Evolutionary conservation across 805 yeast species (phyloP).

Genomic region (Lipomyces oligophaga): DNA sequence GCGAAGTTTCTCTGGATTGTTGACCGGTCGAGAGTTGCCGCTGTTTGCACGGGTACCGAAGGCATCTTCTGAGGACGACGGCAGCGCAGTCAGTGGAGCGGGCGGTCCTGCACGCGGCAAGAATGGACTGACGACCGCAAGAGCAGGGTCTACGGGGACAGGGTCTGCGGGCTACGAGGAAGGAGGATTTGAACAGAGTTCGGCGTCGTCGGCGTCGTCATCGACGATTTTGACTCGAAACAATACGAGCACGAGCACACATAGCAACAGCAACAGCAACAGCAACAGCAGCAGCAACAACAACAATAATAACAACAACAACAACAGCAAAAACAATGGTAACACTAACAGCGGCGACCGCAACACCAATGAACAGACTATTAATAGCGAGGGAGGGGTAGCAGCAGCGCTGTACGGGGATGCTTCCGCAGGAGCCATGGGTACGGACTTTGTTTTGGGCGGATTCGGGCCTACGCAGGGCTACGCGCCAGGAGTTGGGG

Average conservation of each 20-base stretch:
- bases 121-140: too few species aligned
- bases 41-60: background rate
- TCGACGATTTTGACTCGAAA: background rate
- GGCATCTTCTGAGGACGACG: too few species aligned
- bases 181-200: background rate
- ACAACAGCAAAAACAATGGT: background rate
- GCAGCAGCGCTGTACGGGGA: too few species aligned
- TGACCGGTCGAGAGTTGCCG: background rate
- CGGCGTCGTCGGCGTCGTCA: background rate
- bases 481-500: background rate
- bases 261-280: conserved; percentile 10
- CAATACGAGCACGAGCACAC: background rate
- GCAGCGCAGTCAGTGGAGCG: too few species aligned
- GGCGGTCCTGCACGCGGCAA: too few species aligned
- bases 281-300: conserved; percentile 7
- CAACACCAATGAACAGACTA: background rate
- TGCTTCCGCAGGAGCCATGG: background rate
- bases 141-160: too few species aligned
- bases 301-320: background rate
- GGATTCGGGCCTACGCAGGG: background rate
- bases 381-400: background rate
- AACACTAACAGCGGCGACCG: background rate
- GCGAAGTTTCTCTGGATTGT: conserved; percentile 1
- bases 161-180: background rate
- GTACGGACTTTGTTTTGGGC: background rate